A percentile compares a stretch with the other conserved stretches of the same genome.
Conservation (phyloP, 148 eudicot genomes). For the Fallopia convolvulus region DNA sequence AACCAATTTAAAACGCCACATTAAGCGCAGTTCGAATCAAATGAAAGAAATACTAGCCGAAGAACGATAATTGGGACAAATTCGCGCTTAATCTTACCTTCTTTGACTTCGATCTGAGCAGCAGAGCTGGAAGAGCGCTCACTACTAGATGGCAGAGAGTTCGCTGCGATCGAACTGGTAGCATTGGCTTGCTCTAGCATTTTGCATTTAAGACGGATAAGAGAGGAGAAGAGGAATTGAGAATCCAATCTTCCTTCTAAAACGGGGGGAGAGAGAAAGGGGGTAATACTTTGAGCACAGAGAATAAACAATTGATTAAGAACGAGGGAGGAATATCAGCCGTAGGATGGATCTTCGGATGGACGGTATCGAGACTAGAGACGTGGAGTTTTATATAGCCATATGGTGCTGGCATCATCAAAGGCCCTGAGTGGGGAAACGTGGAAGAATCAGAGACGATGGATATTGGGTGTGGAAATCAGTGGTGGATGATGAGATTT, state of each 20-base stretch:
- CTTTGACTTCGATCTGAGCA: conserved; percentile 63
- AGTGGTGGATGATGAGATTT: conserved; percentile 3
- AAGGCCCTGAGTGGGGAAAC: conserved; percentile 35
- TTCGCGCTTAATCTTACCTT: conserved; percentile 35
- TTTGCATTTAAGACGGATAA: conserved; percentile 16
- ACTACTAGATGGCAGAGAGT: conserved; percentile 83
- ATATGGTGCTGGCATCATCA: conserved; percentile 41
- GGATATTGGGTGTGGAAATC: conserved; percentile 9
- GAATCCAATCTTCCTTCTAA: not conserved
- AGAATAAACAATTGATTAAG: conserved; percentile 6
- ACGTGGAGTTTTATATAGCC: conserved; percentile 68
- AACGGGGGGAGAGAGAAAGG: not conserved
- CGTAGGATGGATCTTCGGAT: conserved; percentile 42
- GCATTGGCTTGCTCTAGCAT: conserved; percentile 68
- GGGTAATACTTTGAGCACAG: not conserved
- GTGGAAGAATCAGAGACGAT: conserved; percentile 33
- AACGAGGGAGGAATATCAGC: conserved; percentile 8
- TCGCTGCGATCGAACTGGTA: conserved; percentile 67
- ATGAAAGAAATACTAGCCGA: not conserved
- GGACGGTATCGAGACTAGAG: conserved; percentile 20
- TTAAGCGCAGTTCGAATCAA: not conserved
- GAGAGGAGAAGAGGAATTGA: conserved; percentile 12
- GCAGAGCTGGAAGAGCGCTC: conserved; percentile 99
- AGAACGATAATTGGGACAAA: not conserved
- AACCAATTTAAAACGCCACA: conserved; percentile 4